Evolutionary conservation across 495 filamentous ascomycete genomes (phyloP).

Genomic region (Penicilliopsis zonata): DNA sequence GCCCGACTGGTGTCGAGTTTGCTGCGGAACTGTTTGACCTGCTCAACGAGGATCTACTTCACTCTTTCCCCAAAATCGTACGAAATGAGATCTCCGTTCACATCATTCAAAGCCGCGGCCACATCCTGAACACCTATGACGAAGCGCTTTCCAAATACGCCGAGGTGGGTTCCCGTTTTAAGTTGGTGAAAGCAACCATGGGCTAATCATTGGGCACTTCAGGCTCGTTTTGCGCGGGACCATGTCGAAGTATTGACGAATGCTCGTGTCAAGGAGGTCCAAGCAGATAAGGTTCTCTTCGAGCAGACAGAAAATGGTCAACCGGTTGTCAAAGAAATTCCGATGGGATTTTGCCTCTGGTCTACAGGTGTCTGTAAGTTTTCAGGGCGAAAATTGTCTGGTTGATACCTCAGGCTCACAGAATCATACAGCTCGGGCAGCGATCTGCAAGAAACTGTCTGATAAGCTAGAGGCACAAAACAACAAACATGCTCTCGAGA

Average conservation of each 20-base stretch:
- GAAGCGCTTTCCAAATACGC: slow-evolving; percentile 88
- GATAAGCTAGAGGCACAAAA: slow-evolving; percentile 64
- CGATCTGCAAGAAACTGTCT: slow-evolving; percentile 63
- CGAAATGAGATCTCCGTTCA: slow-evolving; percentile 97
- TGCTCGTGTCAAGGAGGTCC: slow-evolving; percentile 81
- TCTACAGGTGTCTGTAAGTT: slow-evolving; percentile 77
- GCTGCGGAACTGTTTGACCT: slow-evolving; percentile 93
- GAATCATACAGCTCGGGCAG: slow-evolving; percentile 53
- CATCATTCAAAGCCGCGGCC: slow-evolving; percentile 81
- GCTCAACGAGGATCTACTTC: slow-evolving; percentile 84
- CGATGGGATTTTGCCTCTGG: slow-evolving; percentile 95
- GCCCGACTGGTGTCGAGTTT: slow-evolving; percentile 95
- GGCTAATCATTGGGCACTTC: slow-evolving; percentile 8
- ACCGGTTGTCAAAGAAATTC: slow-evolving; percentile 76
- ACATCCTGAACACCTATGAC: slow-evolving; percentile 98
- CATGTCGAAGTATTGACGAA: slow-evolving; percentile 85
- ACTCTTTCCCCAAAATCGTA: slow-evolving; percentile 75
- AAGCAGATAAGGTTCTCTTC: slow-evolving; percentile 73
- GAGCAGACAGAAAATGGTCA: slow-evolving; percentile 69
- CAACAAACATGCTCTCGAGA: slow-evolving; percentile 88
- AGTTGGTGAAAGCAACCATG: neutral
- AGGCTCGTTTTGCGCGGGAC: slow-evolving; percentile 72
- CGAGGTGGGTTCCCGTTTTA: slow-evolving; percentile 38
- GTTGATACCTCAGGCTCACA: neutral
- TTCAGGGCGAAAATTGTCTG: too few relatives aligned